phyloP scores from a whole-genome alignment of 805 yeast genomes.

The Candida alai region DNA sequence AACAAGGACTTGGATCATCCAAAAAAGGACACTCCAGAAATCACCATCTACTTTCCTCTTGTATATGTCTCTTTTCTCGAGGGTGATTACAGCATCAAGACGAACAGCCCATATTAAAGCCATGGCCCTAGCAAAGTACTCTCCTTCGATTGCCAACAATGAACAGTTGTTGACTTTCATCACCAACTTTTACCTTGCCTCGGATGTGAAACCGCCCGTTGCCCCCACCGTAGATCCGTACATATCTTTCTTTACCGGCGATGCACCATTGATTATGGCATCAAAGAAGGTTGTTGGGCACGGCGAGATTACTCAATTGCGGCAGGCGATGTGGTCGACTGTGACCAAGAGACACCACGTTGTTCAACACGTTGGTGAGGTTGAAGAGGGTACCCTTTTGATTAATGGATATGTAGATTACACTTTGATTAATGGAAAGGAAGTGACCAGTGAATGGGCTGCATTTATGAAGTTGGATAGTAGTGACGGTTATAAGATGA shows the following conservation, averaged over 20 bases:
- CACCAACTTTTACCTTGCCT: conserved; percentile 9
- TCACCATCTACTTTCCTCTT: too few species aligned
- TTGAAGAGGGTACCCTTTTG: conserved; percentile 3
- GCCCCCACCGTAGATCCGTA: conserved; percentile 9
- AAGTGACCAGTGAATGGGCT: conserved; percentile 10
- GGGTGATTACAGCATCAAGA: too few species aligned
- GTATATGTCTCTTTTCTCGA: too few species aligned
- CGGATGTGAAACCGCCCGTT: conserved; percentile 12
- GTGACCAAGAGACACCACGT: conserved; percentile 13
- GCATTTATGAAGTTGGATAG: conserved; percentile 7
- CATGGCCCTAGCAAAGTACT: too few species aligned
- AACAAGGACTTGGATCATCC: too few species aligned
- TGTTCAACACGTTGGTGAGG: conserved; percentile 9
- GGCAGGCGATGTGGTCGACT: conserved; percentile 13
- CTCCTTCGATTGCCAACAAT: conserved; percentile 4
- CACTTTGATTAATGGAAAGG: conserved; percentile 9
- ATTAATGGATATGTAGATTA: conserved; percentile 13
- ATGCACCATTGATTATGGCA: conserved; percentile 11
- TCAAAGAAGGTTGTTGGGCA: conserved; percentile 8
- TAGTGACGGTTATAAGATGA: conserved; percentile 8
- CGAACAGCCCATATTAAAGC: too few species aligned
- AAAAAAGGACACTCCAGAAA: too few species aligned
- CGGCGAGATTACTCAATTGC: conserved; percentile 7
- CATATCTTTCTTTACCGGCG: conserved; percentile 7
- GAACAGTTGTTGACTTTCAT: conserved; percentile 7